Percentiles rank a stretch among this genome's conserved stretches.
phyloP scores from a whole-genome alignment of 306 rosid genomes.

The Rosa persica region DNA sequence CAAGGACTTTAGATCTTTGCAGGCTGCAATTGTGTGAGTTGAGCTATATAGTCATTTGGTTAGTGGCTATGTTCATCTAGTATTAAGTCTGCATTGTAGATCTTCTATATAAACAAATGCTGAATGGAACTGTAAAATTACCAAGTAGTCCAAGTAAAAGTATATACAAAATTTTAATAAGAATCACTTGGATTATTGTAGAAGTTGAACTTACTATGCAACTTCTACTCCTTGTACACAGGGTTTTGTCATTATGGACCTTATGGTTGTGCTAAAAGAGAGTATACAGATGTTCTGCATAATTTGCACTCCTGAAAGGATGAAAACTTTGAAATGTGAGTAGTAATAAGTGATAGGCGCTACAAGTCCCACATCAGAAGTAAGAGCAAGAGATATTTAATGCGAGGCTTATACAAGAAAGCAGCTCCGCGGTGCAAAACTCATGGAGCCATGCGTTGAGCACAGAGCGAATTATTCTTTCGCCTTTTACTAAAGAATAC shows the following conservation, averaged over 20 bases:
- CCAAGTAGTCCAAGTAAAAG: not conserved
- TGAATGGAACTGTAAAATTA: not conserved
- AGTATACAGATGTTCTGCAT: not conserved
- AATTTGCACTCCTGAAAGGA: not conserved
- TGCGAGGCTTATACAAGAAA: not conserved
- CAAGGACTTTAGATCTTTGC: no score
- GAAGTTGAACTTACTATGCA: not conserved
- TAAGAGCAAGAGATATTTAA: not conserved
- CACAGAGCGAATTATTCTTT: slow-evolving; percentile 14
- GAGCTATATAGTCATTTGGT: no score
- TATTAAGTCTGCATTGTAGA: not conserved
- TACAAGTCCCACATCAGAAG: not conserved
- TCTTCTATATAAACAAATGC: not conserved
- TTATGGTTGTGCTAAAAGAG: no score
- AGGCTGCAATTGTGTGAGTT: no score
- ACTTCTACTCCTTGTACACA: not conserved
- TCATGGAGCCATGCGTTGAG: slow-evolving; percentile 11
- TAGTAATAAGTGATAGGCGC: not conserved
- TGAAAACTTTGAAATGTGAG: not conserved
- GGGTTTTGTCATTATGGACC: no score
- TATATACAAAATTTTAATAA: no score
- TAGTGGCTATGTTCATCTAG: not conserved
- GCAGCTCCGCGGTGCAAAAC: not conserved
- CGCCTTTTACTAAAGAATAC: slow-evolving; percentile 16
- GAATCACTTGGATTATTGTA: no score